These are phyloP conservation scores for Linnemannia hyalina DNA, from an alignment of 192 early-diverging fungal species.

Conservation along the genomic window DNA sequence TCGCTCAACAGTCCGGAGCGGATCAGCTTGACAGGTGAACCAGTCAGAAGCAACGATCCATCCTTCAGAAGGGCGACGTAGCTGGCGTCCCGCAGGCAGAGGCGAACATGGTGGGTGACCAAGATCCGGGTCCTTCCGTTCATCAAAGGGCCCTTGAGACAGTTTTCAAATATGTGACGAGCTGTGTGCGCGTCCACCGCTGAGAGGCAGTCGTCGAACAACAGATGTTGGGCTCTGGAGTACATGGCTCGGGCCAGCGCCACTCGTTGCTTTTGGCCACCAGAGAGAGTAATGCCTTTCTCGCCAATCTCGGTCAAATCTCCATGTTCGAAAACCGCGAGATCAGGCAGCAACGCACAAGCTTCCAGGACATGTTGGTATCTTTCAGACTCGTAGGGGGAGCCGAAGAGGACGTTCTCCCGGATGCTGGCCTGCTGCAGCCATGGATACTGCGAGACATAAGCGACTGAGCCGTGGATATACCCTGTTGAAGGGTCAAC, in stretches of 20 bases:
- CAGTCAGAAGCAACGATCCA: slow-evolving; percentile 39
- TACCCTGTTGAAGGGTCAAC: slow-evolving; percentile 34
- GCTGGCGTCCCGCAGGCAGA: slow-evolving; percentile 67
- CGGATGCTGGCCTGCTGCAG: slow-evolving; percentile 72
- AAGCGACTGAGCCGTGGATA: slow-evolving; percentile 75
- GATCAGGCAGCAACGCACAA: slow-evolving; percentile 72
- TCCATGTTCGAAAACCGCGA: slow-evolving; percentile 65
- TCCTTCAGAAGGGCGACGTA: slow-evolving; percentile 72
- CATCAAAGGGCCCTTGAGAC: slow-evolving; percentile 81
- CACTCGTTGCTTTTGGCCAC: slow-evolving; percentile 92
- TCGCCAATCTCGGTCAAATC: slow-evolving; percentile 83
- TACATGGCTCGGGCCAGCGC: slow-evolving; percentile 91
- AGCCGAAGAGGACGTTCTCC: slow-evolving; percentile 84
- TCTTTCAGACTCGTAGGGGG: slow-evolving; percentile 58
- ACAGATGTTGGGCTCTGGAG: slow-evolving; percentile 70
- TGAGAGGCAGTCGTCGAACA: slow-evolving; percentile 91
- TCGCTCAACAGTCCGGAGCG: slow-evolving; percentile 53
- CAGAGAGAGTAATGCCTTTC: slow-evolving; percentile 88
- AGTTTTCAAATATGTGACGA: slow-evolving; percentile 80
- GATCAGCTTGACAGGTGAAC: slow-evolving; percentile 54
- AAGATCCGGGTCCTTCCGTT: slow-evolving; percentile 83
- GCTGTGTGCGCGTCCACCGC: slow-evolving; percentile 90
- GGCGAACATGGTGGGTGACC: slow-evolving; percentile 86
- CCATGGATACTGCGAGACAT: slow-evolving; percentile 80
- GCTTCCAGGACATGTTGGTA: slow-evolving; percentile 69